Evolutionary conservation across 208 protist genomes (phyloP).

Genomic region (Trypanosomatidae sp.): DNA sequence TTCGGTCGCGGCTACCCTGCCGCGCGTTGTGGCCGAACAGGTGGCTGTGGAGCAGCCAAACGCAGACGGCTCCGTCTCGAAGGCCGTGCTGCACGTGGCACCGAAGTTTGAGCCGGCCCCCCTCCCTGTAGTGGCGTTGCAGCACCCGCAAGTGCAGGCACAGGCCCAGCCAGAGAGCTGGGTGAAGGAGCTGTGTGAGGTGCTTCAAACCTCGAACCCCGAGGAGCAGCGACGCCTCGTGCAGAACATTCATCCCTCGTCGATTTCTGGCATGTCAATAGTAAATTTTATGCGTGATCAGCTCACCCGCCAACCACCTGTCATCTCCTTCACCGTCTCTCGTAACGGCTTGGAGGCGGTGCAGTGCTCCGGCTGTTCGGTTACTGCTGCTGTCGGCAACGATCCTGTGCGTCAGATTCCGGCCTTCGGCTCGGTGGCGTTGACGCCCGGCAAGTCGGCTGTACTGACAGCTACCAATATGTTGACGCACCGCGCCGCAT

Average conservation of each 20-base stretch:
- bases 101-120: conserved; percentile 9
- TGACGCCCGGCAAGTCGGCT: conserved; percentile 29
- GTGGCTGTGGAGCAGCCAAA: conserved; percentile 41
- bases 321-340: conserved; percentile 49
- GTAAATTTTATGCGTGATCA: conserved; percentile 58
- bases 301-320: conserved; percentile 52
- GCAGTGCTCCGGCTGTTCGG: conserved; percentile 57
- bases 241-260: conserved; percentile 39
- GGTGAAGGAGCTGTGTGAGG: conserved; percentile 49
- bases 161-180: conserved; percentile 37
- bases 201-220: conserved; percentile 39
- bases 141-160: neutral
- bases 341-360: conserved; percentile 39
- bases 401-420: conserved; percentile 45
- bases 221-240: conserved; percentile 49
- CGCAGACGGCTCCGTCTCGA: conserved; percentile 36
- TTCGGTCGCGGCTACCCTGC: conserved; percentile 12
- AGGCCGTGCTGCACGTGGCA: conserved; percentile 27
- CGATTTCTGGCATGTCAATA: conserved; percentile 41
- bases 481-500: conserved; percentile 37
- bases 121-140: neutral
- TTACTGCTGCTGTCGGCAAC: conserved; percentile 53
- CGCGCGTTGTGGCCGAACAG: conserved; percentile 23
- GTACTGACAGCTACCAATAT: conserved; percentile 45
- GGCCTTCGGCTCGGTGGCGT: conserved; percentile 37